Evolutionary conservation across 129 eudicot genomes (phyloP).

Genomic region (Pittosporum tobira): DNA sequence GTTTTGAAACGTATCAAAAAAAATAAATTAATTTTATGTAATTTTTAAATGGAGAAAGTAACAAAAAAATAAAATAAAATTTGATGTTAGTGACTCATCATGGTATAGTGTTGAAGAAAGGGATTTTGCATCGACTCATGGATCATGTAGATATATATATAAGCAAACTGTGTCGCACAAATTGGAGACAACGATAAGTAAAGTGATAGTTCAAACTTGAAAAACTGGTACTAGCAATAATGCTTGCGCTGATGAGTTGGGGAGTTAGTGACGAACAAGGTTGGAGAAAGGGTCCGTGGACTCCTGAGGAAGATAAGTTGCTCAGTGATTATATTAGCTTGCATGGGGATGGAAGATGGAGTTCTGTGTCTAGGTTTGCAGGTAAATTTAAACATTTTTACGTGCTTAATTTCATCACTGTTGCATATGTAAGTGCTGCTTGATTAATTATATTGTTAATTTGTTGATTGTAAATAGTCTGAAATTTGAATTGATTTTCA

Average conservation of each 20-base stretch:
- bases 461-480: not conserved
- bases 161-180: constrained; percentile 26
- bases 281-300: constrained; percentile 96
- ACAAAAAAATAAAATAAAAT: no score
- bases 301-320: constrained; percentile 64
- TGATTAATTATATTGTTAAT: no score
- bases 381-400: constrained; percentile 21
- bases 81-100: constrained; percentile 37
- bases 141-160: constrained; percentile 19
- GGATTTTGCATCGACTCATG: constrained; percentile 23
- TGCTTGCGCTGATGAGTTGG: constrained; percentile 24
- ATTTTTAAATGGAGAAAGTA: no score
- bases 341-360: constrained; percentile 85
- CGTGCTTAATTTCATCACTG: no score
- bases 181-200: constrained; percentile 26
- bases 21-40: no score
- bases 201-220: constrained; percentile 5
- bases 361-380: constrained; percentile 49
- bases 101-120: constrained; percentile 24
- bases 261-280: constrained; percentile 33
- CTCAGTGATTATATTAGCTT: constrained; percentile 43
- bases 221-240: not conserved
- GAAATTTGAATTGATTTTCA: constrained; percentile 13
- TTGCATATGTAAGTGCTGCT: no score
- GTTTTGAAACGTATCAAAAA: no score